Base-by-base conservation (phyloP, 441 rosid genomes). In the Sinapis alba region DNA sequence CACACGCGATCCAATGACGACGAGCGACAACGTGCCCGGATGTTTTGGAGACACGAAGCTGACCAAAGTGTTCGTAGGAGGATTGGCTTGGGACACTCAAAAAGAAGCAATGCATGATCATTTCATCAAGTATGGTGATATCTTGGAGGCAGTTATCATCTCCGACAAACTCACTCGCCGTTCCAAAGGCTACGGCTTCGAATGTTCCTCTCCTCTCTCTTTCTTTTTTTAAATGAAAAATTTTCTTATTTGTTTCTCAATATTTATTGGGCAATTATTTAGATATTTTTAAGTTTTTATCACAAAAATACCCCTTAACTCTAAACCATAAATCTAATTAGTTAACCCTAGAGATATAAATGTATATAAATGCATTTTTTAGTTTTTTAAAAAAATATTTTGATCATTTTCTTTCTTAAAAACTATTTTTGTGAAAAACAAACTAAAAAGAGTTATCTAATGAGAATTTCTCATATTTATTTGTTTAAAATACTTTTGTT, bases 101-200 rank as follows among this genome's bases (percentile, higher is more conserved):
- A 92, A 87, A n/a, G 98, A 90, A 59, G 86, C 90, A 78, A 6
- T 92, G 89, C 81, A 85, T 62, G 89, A 89, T 21, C 97, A 94
- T 83, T 94, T 92, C 69, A 89, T 90, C 15, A 89, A 85, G 84
- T 94, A 76, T 26, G 98, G 98, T 61, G 90, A 92, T 26, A 94
- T 94, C 84, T 76, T 94, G 61, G 98, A 94, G 74, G 96, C 98
- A 26, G 98, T 94, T 45, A 85, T 94, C 61, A 94, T 94, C 77
- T 89, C 86, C 62, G 97, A 94, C 72, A 92, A 90, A 74, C 57
- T 89, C 83, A 88, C 97, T 20, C 94, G 91, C 56, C 83, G 98
- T 78, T 94, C 98, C 90, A 94, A 92, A 81, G 98, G 97, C 85
- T 94, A 92, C 23, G 98, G 98, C 66, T 94, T 94, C 74, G 98